Evolutionary conservation across 1,284 basidiomycete genomes (phyloP).

Genomic region (Malassezia restricta): DNA sequence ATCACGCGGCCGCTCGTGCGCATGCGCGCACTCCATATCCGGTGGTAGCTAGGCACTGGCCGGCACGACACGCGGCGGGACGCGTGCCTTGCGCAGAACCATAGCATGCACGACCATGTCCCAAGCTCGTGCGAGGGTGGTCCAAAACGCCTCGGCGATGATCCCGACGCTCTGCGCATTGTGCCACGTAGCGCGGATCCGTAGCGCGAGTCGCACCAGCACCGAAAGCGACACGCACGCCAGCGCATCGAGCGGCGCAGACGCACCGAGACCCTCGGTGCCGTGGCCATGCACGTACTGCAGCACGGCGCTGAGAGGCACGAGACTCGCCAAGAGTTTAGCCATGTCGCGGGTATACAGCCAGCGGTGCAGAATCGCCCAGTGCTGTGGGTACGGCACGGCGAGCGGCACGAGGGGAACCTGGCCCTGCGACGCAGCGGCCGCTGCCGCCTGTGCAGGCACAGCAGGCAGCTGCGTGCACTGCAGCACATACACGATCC

Average conservation of each 20-base stretch:
- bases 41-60: conserved; percentile 7
- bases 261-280: not conserved
- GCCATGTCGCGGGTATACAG: conserved; percentile 13
- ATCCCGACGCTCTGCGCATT: conserved; percentile 10
- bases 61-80: not conserved
- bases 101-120: conserved; percentile 8
- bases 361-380: conserved; percentile 11
- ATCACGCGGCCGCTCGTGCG: conserved; percentile 50
- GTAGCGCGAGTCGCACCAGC: not conserved
- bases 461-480: conserved; percentile 8
- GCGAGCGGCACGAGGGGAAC: conserved; percentile 2
- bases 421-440: not conserved
- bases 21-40: conserved; percentile 4
- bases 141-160: conserved; percentile 9
- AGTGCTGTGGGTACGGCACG: conserved; percentile 12
- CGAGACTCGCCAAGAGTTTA: conserved; percentile 8
- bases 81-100: conserved; percentile 9
- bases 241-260: not conserved
- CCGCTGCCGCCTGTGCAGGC: not conserved
- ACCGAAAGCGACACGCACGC: conserved; percentile 2
- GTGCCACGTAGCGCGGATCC: conserved; percentile 15
- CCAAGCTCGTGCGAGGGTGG: conserved; percentile 6
- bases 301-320: conserved; percentile 3
- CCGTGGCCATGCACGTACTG: not conserved
- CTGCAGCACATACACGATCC: conserved; percentile 17